Percentiles rank a stretch among this genome's conserved stretches.
These are phyloP conservation scores for Tulasnella calospora DNA, from an alignment of 768 basidiomycete genomes.

Conservation along the genomic window DNA sequence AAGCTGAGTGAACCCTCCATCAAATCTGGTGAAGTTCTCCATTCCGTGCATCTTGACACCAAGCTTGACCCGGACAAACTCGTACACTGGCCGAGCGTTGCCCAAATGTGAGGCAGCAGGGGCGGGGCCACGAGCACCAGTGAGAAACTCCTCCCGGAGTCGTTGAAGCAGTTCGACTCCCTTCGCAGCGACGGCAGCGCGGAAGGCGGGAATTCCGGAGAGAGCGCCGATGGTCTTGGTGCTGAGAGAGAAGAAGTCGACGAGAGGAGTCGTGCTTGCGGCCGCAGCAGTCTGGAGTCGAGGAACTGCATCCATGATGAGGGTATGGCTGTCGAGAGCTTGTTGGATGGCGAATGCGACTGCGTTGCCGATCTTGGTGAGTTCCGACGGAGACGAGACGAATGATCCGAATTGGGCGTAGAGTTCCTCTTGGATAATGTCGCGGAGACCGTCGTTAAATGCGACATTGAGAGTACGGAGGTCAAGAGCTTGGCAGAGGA, in stretches of 20 bases:
- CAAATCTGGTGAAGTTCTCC: constrained; percentile 61
- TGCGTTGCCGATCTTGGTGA: constrained; percentile 39
- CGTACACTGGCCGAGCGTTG: constrained; percentile 67
- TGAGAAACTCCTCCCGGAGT: constrained; percentile 50
- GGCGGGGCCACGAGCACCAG: constrained; percentile 53
- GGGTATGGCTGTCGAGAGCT: constrained; percentile 56
- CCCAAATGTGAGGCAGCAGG: constrained; percentile 66
- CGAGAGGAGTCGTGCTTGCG: constrained; percentile 54
- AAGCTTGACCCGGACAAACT: constrained; percentile 64
- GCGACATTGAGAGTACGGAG: constrained; percentile 69
- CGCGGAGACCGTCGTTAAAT: constrained; percentile 49
- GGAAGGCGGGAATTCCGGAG: constrained; percentile 48
- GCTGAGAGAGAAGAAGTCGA: constrained; percentile 49
- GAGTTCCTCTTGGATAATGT: constrained; percentile 51
- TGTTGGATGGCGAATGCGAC: constrained; percentile 42
- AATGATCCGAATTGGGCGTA: constrained; percentile 41
- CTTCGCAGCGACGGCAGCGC: constrained; percentile 48
- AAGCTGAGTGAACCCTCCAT: constrained; percentile 59
- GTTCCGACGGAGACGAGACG: constrained; percentile 38
- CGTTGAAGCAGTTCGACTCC: constrained; percentile 45
- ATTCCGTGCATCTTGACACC: constrained; percentile 78
- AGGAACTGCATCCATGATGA: constrained; percentile 55
- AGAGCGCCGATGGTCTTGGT: constrained; percentile 32
- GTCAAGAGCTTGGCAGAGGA: constrained; percentile 81
- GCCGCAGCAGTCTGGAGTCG: constrained; percentile 70